These are phyloP conservation scores for Linderniella brevidens DNA, from an alignment of 257 asterid genomes.

Conservation along the genomic window DNA sequence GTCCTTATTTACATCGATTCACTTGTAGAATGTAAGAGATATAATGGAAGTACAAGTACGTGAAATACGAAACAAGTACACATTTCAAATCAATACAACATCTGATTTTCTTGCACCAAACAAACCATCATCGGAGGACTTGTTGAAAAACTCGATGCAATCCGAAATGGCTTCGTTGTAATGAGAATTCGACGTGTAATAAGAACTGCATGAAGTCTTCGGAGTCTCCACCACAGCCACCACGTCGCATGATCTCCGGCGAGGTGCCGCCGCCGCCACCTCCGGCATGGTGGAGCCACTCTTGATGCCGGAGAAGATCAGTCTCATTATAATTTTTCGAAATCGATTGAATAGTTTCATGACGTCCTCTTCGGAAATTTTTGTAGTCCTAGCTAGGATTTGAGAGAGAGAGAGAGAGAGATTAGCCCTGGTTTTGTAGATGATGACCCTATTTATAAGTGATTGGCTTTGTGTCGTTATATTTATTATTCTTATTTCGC, in stretches of 20 bases:
- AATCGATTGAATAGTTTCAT: slow-evolving; percentile 47
- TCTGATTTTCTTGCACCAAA: slow-evolving; percentile 22
- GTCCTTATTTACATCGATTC: no score
- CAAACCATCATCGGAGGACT: slow-evolving; percentile 15
- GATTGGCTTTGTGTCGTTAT: slow-evolving; percentile 9
- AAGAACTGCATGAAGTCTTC: slow-evolving; percentile 52
- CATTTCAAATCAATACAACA: slow-evolving; percentile 17
- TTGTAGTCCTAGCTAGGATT: neutral
- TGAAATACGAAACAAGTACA: no score
- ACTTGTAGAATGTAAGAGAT: no score
- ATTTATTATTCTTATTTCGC: slow-evolving; percentile 2
- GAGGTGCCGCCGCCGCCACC: slow-evolving; percentile 14
- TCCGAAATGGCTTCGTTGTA: slow-evolving; percentile 63
- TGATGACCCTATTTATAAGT: slow-evolving; percentile 6
- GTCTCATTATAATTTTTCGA: slow-evolving; percentile 44
- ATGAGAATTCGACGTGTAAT: slow-evolving; percentile 39
- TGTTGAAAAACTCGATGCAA: slow-evolving; percentile 68
- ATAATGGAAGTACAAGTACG: no score
- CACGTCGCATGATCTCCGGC: slow-evolving; percentile 18
- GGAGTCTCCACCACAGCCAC: slow-evolving; percentile 48
- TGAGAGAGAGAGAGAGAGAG: no score
- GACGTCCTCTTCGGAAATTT: neutral
- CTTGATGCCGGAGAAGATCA: slow-evolving; percentile 20
- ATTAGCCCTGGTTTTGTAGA: neutral
- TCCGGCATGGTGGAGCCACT: slow-evolving; percentile 3